phyloP scores from a whole-genome alignment of 192 early-diverging fungal species.

The Coemansia umbellata region DNA sequence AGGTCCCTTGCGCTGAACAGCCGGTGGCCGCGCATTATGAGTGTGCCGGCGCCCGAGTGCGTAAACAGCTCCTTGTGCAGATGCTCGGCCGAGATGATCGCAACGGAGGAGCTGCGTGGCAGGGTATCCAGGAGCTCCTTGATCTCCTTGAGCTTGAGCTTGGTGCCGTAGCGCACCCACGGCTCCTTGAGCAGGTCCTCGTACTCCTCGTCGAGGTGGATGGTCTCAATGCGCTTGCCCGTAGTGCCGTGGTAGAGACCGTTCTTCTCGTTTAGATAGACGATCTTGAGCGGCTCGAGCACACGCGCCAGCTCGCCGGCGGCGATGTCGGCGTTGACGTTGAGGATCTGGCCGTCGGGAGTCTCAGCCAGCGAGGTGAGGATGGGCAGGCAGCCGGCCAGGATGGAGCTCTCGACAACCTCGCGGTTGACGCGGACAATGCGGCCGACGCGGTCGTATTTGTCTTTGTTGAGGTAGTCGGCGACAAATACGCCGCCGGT shows the following conservation, averaged over 20 bases:
- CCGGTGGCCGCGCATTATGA: constrained; percentile 94
- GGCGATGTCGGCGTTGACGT: constrained; percentile 98
- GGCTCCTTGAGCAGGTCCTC: constrained; percentile 88
- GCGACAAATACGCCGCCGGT: constrained; percentile 94
- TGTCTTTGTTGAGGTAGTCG: constrained; percentile 92
- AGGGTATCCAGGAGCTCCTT: constrained; percentile 95
- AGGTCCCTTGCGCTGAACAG: constrained; percentile 70
- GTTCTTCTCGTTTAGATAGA: constrained; percentile 97
- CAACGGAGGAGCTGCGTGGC: constrained; percentile 96
- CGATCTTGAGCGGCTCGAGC: constrained; percentile 95
- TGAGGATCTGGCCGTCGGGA: constrained; percentile 92
- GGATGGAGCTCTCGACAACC: constrained; percentile 88
- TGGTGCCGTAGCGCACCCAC: constrained; percentile 97
- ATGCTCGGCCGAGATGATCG: constrained; percentile 98
- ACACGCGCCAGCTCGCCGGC: constrained; percentile 96
- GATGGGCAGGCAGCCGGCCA: constrained; percentile 92
- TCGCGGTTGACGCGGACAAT: constrained; percentile 90
- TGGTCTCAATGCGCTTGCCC: constrained; percentile 93
- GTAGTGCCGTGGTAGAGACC: constrained; percentile 92
- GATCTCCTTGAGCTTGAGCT: constrained; percentile 96
- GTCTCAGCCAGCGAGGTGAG: constrained; percentile 95
- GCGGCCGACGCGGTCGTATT: constrained; percentile 92
- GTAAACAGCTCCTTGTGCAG: constrained; percentile 99
- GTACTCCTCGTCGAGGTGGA: constrained; percentile 99
- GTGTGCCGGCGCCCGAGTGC: constrained; percentile 92